Conservation (phyloP, 805 yeast genomes). For the Millerago galiae region DNA sequence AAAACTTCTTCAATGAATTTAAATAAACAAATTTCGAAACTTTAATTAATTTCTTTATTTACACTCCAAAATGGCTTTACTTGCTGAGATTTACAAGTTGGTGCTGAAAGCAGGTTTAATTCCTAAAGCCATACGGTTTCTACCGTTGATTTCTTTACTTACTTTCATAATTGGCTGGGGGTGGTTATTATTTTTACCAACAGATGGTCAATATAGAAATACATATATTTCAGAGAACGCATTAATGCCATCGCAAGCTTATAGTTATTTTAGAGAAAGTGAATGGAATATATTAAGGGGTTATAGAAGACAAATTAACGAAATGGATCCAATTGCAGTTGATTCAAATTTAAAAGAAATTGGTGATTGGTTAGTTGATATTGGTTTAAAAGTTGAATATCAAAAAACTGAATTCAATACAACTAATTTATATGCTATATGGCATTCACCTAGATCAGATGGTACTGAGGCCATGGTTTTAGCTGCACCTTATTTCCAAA, state of each 20-base stretch:
- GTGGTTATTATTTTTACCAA: constrained; percentile 63
- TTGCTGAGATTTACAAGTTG: constrained; percentile 38
- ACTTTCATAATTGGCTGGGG: constrained; percentile 41
- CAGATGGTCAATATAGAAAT: constrained; percentile 72
- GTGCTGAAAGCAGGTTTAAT: constrained; percentile 39
- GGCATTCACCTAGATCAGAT: constrained; percentile 93
- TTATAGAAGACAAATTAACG: constrained; percentile 46
- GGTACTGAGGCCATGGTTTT: constrained; percentile 93
- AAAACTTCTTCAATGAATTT: constrained; percentile 91
- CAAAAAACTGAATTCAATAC: constrained; percentile 35
- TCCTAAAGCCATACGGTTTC: constrained; percentile 35
- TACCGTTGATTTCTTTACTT: constrained; percentile 39
- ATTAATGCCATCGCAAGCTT: constrained; percentile 92
- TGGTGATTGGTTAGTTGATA: constrained; percentile 54
- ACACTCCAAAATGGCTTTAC: constrained; percentile 34
- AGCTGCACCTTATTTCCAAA: constrained; percentile 79
- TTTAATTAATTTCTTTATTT: background rate
- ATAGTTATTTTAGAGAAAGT: constrained; percentile 82
- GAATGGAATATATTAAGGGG: constrained; percentile 94
- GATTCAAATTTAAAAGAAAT: constrained; percentile 39
- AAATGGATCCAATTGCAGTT: constrained; percentile 22
- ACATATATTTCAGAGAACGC: constrained; percentile 96
- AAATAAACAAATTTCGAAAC: too few species aligned
- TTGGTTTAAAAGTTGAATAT: constrained; percentile 62
- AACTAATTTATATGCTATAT: constrained; percentile 63